phyloP scores from a whole-genome alignment of 2,329 filamentous ascomycete genomes.

The Aspergillus ruber region DNA sequence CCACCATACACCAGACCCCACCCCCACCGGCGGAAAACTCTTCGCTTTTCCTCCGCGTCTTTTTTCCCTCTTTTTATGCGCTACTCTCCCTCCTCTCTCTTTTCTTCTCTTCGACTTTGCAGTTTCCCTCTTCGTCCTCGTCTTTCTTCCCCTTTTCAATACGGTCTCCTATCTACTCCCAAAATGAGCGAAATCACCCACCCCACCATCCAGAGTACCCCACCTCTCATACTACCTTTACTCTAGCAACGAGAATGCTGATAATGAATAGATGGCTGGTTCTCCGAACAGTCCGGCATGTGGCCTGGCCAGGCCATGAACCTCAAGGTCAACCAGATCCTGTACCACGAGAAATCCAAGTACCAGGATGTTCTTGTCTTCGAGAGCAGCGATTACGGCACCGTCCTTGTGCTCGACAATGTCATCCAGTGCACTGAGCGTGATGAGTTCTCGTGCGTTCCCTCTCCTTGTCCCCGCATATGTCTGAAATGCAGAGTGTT shows the following conservation, averaged over 20 bases:
- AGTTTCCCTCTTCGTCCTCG: slow-evolving; percentile 14
- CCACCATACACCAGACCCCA: not conserved
- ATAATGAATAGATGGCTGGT: slow-evolving; percentile 81
- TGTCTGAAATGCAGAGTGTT: not conserved
- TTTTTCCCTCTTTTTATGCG: slow-evolving; percentile 7
- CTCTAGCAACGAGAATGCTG: slow-evolving; percentile 5
- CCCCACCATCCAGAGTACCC: slow-evolving; percentile 68
- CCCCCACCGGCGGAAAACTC: not conserved
- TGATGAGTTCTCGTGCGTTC: slow-evolving; percentile 96
- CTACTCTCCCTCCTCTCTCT: slow-evolving; percentile 7
- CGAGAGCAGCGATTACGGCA: slow-evolving; percentile 95
- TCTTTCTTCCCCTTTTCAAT: slow-evolving; percentile 9
- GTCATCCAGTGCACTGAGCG: slow-evolving; percentile 98
- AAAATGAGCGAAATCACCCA: slow-evolving; percentile 66
- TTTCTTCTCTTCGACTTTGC: slow-evolving; percentile 18
- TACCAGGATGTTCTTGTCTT: slow-evolving; percentile 99
- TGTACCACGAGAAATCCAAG: slow-evolving; percentile 98
- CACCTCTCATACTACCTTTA: slow-evolving; percentile 12
- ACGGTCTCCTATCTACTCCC: slow-evolving; percentile 13
- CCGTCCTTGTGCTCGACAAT: slow-evolving; percentile 93
- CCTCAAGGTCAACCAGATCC: slow-evolving; percentile 91
- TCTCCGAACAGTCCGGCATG: slow-evolving; percentile 98
- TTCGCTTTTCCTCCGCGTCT: slow-evolving; percentile 11
- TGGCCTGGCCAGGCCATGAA: slow-evolving; percentile 99
- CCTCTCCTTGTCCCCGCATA: no score